Evolutionary conservation across 176 grass and related monocot genomes (phyloP), one percentile per base, ranked within the genome.

Genomic region (Stipa capillata): DNA sequence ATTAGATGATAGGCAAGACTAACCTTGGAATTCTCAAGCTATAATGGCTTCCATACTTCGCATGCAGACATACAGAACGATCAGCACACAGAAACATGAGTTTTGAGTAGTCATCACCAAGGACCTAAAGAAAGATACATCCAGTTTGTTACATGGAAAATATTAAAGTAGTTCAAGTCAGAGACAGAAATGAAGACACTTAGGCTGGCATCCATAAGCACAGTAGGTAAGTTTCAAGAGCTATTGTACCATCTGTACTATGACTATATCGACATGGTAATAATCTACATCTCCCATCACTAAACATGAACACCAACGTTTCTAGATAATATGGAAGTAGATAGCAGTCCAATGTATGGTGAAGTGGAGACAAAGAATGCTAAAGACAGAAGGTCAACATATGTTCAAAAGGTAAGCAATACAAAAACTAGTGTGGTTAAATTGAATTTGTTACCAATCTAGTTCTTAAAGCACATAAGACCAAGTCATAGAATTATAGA

Each of bases 21-120:
- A 83, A 94, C 92, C 92, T 90, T 84, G 95, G 95, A 89, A 98
- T 92, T 86, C 95, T 88, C 73, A 94, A 88, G 77, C 85, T 98
- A 59, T 94, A 94, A 65, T 98, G 95, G 32, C 87, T 90, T 69
- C 95, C 92, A 61, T 98, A 94, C 69, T 94, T 98, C 6, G 95
- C 95, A 86, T 98, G 95, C 59, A 98, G 80, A 78, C 86, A 79
- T 83, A 98, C 77, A 82, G 95, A 92, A 61, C 89, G 95, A 65
- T 98, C 95, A 74, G 95, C 90, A 78, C 95, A 98, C 25, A 98
- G 53, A 71, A 98, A 98, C 0, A 81, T 90, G 43, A 94, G 88
- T 85, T 98, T 98, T 31, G 95, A 98, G 75, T 98, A 94, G 59
- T 94, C 92, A 45, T 92, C 95, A 78, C 43, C 80, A 58, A 98